Conservation (phyloP, 768 basidiomycete genomes). For the Hypholoma fasciculare region DNA sequence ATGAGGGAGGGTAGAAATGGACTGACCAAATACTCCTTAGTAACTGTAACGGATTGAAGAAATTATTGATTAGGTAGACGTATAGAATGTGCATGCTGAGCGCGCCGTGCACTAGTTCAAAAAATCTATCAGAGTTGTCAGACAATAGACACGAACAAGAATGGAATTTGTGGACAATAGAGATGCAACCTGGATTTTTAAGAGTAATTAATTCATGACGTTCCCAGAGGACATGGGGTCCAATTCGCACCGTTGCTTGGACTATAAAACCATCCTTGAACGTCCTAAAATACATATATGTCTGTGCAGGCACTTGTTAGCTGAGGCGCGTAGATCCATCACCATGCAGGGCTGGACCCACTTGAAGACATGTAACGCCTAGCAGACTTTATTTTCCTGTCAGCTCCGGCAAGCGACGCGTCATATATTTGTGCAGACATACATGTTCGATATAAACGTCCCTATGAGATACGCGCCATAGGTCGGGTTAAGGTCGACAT, state of each 20-base stretch:
- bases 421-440: background rate
- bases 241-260: background rate
- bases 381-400: slow-evolving; percentile 1
- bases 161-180: background rate
- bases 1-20: background rate
- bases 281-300: slow-evolving; percentile 11
- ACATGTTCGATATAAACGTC: slow-evolving; percentile 13
- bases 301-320: background rate
- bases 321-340: background rate
- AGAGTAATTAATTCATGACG: too few species aligned
- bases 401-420: too few species aligned
- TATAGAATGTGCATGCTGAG: slow-evolving; percentile 12
- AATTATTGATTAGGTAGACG: slow-evolving; percentile 8
- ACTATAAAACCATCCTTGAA: slow-evolving; percentile 7
- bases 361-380: slow-evolving; percentile 11
- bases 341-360: background rate
- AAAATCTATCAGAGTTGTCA: background rate
- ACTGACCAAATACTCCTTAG: slow-evolving; percentile 9
- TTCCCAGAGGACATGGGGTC: too few species aligned
- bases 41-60: slow-evolving; percentile 6
- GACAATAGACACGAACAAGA: background rate
- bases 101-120: slow-evolving; percentile 11
- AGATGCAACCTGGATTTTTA: background rate
- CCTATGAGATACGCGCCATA: slow-evolving; percentile 5
- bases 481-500: slow-evolving; percentile 4